These are phyloP conservation scores for Umbilicaria muhlenbergii DNA, from an alignment of 495 filamentous ascomycete species.

Conservation along the genomic window DNA sequence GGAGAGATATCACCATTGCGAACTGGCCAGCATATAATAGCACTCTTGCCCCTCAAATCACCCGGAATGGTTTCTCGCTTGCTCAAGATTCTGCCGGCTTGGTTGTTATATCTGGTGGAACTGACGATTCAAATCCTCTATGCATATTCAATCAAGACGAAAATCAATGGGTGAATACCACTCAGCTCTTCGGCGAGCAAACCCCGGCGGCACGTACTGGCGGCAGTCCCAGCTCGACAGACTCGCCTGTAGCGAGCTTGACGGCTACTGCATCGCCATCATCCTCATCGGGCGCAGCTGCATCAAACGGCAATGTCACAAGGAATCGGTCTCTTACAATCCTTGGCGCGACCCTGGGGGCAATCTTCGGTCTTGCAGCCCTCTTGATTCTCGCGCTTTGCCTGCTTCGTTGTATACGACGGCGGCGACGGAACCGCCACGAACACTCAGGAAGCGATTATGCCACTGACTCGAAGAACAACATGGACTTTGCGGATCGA, in stretches of 20 bases:
- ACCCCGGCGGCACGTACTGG: too few species aligned
- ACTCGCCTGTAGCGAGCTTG: neutral
- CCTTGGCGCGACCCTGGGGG: slow-evolving; percentile 66
- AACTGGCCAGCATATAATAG: slow-evolving; percentile 69
- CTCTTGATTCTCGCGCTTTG: slow-evolving; percentile 55
- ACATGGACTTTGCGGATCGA: slow-evolving; percentile 49
- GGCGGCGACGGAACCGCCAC: slow-evolving; percentile 28
- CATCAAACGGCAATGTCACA: slow-evolving; percentile 15
- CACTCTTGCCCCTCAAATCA: slow-evolving; percentile 47
- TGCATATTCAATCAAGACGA: slow-evolving; percentile 65
- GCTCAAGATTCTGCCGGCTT: slow-evolving; percentile 39
- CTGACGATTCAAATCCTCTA: slow-evolving; percentile 40
- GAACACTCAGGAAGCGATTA: slow-evolving; percentile 26
- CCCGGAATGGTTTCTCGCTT: slow-evolving; percentile 45
- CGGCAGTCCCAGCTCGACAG: too few species aligned
- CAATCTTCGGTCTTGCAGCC: slow-evolving; percentile 53
- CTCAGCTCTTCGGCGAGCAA: slow-evolving; percentile 38
- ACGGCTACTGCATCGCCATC: slow-evolving; percentile 18
- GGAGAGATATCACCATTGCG: slow-evolving; percentile 31
- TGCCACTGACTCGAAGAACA: slow-evolving; percentile 36
- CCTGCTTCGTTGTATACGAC: slow-evolving; percentile 44
- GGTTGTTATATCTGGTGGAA: slow-evolving; percentile 67
- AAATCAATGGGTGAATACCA: slow-evolving; percentile 73
- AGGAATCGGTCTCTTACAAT: slow-evolving; percentile 37
- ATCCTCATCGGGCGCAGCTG: slow-evolving; percentile 21